Conservation (phyloP, 805 yeast genomes). For the Crinitomyces ghanaensis region DNA sequence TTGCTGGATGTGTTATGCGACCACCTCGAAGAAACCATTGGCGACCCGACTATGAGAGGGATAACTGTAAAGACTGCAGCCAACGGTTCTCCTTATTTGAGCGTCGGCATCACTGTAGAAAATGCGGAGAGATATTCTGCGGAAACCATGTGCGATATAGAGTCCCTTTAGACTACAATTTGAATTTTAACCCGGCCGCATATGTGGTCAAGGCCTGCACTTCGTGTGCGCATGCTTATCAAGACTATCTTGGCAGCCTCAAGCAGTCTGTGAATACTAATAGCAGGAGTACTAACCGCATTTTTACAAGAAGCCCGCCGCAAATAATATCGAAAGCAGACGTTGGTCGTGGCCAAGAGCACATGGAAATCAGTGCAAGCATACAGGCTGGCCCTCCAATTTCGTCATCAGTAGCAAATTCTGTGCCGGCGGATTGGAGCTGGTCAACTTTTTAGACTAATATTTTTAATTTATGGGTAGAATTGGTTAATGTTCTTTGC, state of each 20-base stretch:
- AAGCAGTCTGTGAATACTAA: background rate
- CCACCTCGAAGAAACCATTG: constrained; percentile 28
- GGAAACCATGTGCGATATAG: constrained; percentile 50
- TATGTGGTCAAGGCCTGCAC: constrained; percentile 60
- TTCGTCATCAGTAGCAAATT: constrained; percentile 25
- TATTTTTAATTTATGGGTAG: too few species aligned
- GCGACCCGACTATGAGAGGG: constrained; percentile 54
- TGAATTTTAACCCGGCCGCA: constrained; percentile 52
- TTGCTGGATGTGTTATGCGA: constrained; percentile 8
- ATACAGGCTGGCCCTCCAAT: background rate
- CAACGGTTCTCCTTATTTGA: constrained; percentile 65
- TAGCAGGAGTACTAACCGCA: background rate
- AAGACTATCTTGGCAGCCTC: constrained; percentile 2
- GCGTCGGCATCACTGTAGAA: constrained; percentile 73
- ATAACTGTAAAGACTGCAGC: constrained; percentile 57
- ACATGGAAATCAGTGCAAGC: background rate
- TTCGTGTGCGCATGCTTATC: constrained; percentile 48
- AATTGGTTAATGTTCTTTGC: too few species aligned
- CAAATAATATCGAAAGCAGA: background rate
- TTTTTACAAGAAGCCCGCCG: background rate
- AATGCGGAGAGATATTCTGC: constrained; percentile 75
- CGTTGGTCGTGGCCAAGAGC: background rate
- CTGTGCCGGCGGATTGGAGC: constrained; percentile 66
- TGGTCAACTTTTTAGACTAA: constrained; percentile 54
- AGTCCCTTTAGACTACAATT: constrained; percentile 40